phyloP scores from a whole-genome alignment of 2,329 filamentous ascomycete species.

The Arthrobotrys sinensis region DNA sequence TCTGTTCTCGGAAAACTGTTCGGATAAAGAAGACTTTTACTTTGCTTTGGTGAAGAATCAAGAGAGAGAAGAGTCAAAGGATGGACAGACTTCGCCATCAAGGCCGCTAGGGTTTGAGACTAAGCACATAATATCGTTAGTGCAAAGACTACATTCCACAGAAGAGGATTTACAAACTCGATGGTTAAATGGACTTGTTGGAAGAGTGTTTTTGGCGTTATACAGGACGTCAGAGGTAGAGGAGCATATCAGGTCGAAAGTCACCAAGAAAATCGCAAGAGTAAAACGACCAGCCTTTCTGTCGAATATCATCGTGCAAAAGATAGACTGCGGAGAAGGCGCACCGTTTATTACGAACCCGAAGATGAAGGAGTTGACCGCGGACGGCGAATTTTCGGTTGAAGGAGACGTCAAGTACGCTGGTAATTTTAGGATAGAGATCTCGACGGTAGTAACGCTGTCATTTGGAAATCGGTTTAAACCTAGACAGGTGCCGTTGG shows the following conservation, averaged over 20 bases:
- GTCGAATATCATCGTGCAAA: conserved; percentile 84
- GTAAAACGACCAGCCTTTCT: conserved; percentile 94
- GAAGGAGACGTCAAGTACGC: conserved; percentile 91
- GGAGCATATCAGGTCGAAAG: conserved; percentile 83
- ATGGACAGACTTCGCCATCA: conserved; percentile 70
- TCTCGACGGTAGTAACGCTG: conserved; percentile 92
- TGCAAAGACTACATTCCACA: conserved; percentile 90
- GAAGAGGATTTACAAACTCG: conserved; percentile 91
- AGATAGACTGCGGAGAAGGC: conserved; percentile 87
- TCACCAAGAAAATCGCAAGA: conserved; percentile 95
- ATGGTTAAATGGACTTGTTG: conserved; percentile 93
- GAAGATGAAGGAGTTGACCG: conserved; percentile 86
- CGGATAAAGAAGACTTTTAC: conserved; percentile 98
- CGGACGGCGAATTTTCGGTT: conserved; percentile 89
- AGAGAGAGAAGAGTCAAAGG: conserved; percentile 73
- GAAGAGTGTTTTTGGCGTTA: conserved; percentile 87
- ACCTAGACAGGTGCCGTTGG: conserved; percentile 86
- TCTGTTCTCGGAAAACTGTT: conserved; percentile 94
- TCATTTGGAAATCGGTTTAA: conserved; percentile 92
- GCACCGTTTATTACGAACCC: conserved; percentile 92
- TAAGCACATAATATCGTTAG: conserved; percentile 87
- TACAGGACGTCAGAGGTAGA: conserved; percentile 89
- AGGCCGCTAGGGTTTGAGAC: conserved; percentile 83
- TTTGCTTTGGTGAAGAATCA: conserved; percentile 90
- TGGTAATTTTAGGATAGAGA: conserved; percentile 89